Evolutionary conservation across 164 flowering plant genomes (phyloP), one percentile per base, ranked within the genome.

Genomic region (Hamamelis virginiana): DNA sequence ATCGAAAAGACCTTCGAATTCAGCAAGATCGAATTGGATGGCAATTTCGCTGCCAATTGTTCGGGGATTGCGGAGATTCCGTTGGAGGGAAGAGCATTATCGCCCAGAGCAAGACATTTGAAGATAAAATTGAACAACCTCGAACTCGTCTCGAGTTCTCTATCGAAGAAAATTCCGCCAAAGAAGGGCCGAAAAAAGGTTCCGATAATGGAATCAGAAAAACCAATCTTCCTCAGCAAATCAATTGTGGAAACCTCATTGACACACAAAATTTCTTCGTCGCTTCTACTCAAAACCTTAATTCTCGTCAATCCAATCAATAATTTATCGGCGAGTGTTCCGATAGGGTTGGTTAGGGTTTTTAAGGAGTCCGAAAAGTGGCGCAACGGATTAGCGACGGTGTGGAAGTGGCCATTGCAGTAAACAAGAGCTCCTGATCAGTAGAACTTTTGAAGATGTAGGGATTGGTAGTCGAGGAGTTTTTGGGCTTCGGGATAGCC

Each of bases 51-150:
- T 0, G 91, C 94, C 73, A 89, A 56, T 70, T 92, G 96, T 4
- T 83, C 72, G 0, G 98, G 93, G 57, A 92, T 87, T 0, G 91
- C 89, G 1, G 83, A 70, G 43, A 92, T 92, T 46, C 96, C 96
- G 1, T 69, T 83, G 5, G 86, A 86, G 6, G 96, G 98, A 63
- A 91, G 89, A 3, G 95, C 79, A 57, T 92, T 92, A 33, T 89
- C 87, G 14, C 98, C 96, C 1, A 91, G 82, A 15, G 96, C 91
- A 15, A 92, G 91, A 16, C 95, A 92, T 67, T 86, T 91, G 85
- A 92, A 89, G 53, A 92, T 75, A 69, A 92, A 91, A 73, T 89
- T 79, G 77, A 89, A 91, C 74, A 91, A 64, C 45, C 93, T 74
- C 1, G 98, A 92, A 3, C 87, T 84, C 6, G 98, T 92, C 47